Percentiles rank a stretch among this genome's conserved stretches.
These are phyloP conservation scores for Paxillus rubicundulus DNA, from an alignment of 768 basidiomycete species.

Conservation along the genomic window DNA sequence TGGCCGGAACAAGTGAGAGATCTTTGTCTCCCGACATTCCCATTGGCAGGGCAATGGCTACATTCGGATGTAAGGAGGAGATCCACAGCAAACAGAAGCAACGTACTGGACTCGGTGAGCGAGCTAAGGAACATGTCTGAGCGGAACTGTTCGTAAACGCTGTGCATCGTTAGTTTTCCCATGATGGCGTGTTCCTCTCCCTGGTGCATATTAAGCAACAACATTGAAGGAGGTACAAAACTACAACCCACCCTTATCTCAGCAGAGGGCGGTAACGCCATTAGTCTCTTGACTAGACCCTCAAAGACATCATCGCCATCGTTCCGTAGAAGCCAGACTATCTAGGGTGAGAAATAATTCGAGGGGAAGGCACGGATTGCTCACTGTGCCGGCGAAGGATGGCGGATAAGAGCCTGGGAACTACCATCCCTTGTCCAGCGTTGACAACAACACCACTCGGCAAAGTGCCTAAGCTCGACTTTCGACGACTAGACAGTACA, in stretches of 20 bases:
- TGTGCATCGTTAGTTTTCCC: slow-evolving; percentile 75
- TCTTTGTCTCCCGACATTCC: slow-evolving; percentile 55
- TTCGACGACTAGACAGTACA: slow-evolving; percentile 37
- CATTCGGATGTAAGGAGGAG: slow-evolving; percentile 7
- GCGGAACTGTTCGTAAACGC: slow-evolving; percentile 74
- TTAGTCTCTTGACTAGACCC: slow-evolving; percentile 54
- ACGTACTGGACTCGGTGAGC: slow-evolving; percentile 84
- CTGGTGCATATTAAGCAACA: slow-evolving; percentile 36
- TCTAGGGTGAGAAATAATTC: slow-evolving; percentile 1
- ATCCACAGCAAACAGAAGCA: background rate
- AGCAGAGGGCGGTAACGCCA: slow-evolving; percentile 52
- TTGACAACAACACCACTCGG: slow-evolving; percentile 19
- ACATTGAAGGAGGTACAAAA: background rate
- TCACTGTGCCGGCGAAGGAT: slow-evolving; percentile 68
- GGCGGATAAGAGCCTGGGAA: slow-evolving; percentile 58
- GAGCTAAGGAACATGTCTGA: slow-evolving; percentile 90
- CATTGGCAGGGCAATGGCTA: slow-evolving; percentile 84
- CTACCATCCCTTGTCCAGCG: slow-evolving; percentile 46
- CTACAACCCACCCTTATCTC: slow-evolving; percentile 51
- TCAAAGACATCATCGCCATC: slow-evolving; percentile 52
- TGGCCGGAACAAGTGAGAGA: slow-evolving; percentile 40
- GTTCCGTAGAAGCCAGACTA: slow-evolving; percentile 69
- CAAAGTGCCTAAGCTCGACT: slow-evolving; percentile 40
- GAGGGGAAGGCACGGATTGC: slow-evolving; percentile 23
- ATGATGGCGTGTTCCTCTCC: slow-evolving; percentile 73